These are phyloP conservation scores for Besnoitia besnoiti DNA, from an alignment of 169 alveolate species.

Conservation along the genomic window DNA sequence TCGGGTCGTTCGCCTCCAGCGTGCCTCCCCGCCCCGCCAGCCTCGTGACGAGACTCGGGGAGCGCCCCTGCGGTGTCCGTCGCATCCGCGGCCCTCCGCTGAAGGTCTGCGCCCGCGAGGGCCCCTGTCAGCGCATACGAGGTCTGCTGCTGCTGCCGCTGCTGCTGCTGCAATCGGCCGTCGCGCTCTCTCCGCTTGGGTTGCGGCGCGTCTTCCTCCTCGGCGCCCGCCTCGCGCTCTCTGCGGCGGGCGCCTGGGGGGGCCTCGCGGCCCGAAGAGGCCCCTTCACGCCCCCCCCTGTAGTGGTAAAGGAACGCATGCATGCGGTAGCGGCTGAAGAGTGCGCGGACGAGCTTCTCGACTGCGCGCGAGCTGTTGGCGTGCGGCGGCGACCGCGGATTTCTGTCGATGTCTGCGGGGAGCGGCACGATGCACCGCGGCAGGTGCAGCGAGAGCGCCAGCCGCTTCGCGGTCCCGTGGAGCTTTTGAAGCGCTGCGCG, in stretches of 20 bases:
- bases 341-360: not conserved
- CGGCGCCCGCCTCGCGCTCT: no score
- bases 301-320: slow-evolving; percentile 1
- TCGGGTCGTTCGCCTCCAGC: no score
- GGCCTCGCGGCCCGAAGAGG: no score
- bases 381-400: not conserved
- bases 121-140: no score
- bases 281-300: not conserved
- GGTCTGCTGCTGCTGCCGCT: no score
- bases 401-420: slow-evolving; percentile 18
- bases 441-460: not conserved
- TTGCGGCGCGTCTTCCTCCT: not conserved
- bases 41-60: no score
- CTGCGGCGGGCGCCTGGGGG: no score
- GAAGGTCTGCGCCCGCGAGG: no score
- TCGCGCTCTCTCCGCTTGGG: not conserved
- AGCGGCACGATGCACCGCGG: slow-evolving; percentile 28
- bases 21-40: no score
- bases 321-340: not conserved
- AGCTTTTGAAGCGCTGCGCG: not conserved
- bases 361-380: not conserved
- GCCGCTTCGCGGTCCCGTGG: not conserved
- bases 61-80: no score
- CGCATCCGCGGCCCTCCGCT: no score
- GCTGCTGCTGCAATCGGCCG: no score